Base-by-base conservation (phyloP, 805 yeast species). In the Helenozyma baotianmanensis region DNA sequence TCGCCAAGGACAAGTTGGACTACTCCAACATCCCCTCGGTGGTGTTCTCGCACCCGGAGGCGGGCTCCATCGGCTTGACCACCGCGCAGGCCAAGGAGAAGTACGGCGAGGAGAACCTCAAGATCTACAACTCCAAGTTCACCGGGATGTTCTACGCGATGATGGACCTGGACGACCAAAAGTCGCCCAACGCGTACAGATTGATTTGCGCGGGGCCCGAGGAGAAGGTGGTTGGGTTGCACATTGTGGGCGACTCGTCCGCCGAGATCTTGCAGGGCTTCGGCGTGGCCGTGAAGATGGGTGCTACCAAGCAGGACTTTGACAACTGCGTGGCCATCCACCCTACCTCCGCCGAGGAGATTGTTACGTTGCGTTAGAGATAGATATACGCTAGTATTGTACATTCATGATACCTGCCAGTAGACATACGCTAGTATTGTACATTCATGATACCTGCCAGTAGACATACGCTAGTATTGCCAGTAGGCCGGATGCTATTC, bases 231-330 rank as follows among this genome's bases (percentile, higher is more conserved):
- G 94, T 92, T 40, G 99, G 99, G 18, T 66, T 92, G 47, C 98
- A 92, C 61, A 63, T 92, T 35, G 84, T 89, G 47, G 99, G 99
- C 41, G 97, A 89, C 53, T 64, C 76, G 7, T 78, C 92, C 32
- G 78, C 95, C 21, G 99, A 92, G 63, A 89, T 92, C 38, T 72
- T 92, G 50, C 99, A 92, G 71, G 99, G 98, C 23, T 92, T 92
- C 53, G 98, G 97, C 39, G 98, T 89, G 34, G 98, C 98, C 31
- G 68, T 92, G 44, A 89, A 89, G 68, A 92, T 92, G 98, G 99
- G 99, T 21, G 98, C 98, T 25, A 92, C 99, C 23, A 92, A 92
- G 70, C 77, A 76, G 28, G 97, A 92, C 60, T 92, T 92, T 46
- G 99, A 92, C 64, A 79, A 68, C 58, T 85, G 94, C 68, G 97